Percentiles rank a stretch among this genome's conserved stretches.
Conservation (phyloP, 2,329 filamentous ascomycete genomes). For the Parafenestella ontariensis region DNA sequence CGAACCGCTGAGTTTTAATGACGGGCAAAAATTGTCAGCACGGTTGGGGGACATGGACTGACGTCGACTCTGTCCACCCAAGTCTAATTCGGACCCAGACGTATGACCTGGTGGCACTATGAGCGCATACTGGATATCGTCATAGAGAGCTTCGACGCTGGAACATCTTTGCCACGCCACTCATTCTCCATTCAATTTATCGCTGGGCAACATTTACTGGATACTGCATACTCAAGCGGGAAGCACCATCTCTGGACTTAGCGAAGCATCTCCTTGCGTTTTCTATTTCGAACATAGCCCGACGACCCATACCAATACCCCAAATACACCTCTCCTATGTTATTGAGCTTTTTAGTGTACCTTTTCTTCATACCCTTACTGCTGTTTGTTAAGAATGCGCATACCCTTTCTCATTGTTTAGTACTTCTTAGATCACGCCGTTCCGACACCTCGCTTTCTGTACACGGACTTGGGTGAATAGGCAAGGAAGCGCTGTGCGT, state of each 20-base stretch:
- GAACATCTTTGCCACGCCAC: neutral
- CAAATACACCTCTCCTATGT: constrained; percentile 12
- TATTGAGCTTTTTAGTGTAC: constrained; percentile 8
- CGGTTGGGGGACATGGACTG: neutral
- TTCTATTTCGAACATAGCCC: neutral
- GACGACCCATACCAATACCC: neutral
- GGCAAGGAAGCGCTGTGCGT: constrained; percentile 18
- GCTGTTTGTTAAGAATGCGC: constrained; percentile 27
- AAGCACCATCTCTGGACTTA: neutral
- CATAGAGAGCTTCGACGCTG: neutral
- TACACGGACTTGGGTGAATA: constrained; percentile 5
- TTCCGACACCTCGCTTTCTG: constrained; percentile 11
- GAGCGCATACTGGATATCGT: neutral
- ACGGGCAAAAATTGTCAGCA: neutral
- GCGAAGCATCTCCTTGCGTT: constrained; percentile 3
- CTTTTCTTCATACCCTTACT: constrained; percentile 10
- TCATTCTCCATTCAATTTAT: neutral
- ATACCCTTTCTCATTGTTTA: constrained; percentile 34
- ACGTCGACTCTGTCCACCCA: neutral
- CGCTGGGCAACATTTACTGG: neutral
- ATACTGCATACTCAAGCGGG: neutral
- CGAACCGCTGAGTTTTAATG: constrained; percentile 30
- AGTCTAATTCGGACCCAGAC: neutral
- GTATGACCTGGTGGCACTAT: neutral
- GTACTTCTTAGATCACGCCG: constrained; percentile 21